A percentile compares a stretch with the other conserved stretches of the same genome.
Evolutionary conservation across 1,139 yeast genomes (phyloP).

Genomic region (Zygosaccharomyces sapae): DNA sequence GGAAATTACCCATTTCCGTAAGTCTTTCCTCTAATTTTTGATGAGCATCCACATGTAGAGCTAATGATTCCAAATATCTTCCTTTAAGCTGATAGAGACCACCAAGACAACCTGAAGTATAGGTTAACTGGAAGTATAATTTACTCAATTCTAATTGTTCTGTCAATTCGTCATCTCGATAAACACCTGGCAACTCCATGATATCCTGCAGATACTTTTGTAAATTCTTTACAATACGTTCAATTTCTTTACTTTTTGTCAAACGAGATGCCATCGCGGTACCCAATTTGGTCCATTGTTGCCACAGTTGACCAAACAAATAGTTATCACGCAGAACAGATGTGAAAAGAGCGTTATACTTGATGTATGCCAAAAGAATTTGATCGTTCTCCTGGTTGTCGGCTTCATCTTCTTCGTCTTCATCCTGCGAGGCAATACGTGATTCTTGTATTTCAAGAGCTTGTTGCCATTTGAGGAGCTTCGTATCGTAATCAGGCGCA

Average conservation of each 20-base stretch:
- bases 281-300: conserved; percentile 27
- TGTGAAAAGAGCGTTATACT: conserved; percentile 61
- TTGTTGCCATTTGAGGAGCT: conserved; percentile 54
- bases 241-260: conserved; percentile 34
- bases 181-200: conserved; percentile 84
- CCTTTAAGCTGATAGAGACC: conserved; percentile 29
- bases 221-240: conserved; percentile 31
- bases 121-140: conserved; percentile 22
- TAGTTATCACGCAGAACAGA: conserved; percentile 68
- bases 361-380: conserved; percentile 68
- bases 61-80: conserved; percentile 31
- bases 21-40: conserved; percentile 19
- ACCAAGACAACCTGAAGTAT: conserved; percentile 29
- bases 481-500: conserved; percentile 43
- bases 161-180: conserved; percentile 69
- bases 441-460: conserved; percentile 48
- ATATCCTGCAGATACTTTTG: conserved; percentile 45
- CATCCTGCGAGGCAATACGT: conserved; percentile 41
- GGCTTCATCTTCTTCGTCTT: conserved; percentile 36
- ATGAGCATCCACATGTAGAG: conserved; percentile 28
- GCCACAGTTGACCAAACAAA: conserved; percentile 41
- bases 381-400: conserved; percentile 68
- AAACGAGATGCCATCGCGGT: conserved; percentile 45
- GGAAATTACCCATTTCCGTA: conserved; percentile 10
- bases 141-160: conserved; percentile 45